Evolutionary conservation across 2,329 filamentous ascomycete species (phyloP).

Genomic region (Alternaria alternata): DNA sequence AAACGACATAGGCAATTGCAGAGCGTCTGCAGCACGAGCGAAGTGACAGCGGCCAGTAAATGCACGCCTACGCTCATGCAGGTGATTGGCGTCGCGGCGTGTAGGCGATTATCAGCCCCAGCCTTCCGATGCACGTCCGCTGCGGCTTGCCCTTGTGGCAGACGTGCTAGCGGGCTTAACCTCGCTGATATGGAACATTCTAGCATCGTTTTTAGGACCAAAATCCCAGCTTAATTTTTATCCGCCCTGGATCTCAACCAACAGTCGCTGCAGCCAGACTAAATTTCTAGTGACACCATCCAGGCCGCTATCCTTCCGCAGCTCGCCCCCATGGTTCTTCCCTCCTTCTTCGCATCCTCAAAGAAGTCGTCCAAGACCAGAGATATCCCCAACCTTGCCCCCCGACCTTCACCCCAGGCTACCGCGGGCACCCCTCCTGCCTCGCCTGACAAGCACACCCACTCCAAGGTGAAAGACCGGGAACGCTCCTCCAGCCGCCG

Average conservation of each 20-base stretch:
- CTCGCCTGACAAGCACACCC: slow-evolving; percentile 51
- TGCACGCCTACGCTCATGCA: background rate
- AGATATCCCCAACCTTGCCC: slow-evolving; percentile 34
- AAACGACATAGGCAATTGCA: background rate
- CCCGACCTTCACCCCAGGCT: slow-evolving; percentile 31
- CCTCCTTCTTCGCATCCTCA: slow-evolving; percentile 48
- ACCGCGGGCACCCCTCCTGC: slow-evolving; percentile 44
- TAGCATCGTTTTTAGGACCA: slow-evolving; percentile 37
- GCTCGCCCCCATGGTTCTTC: slow-evolving; percentile 48
- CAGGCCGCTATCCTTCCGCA: slow-evolving; percentile 26
- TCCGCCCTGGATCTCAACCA: slow-evolving; percentile 38
- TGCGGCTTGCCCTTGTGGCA: slow-evolving; percentile 30
- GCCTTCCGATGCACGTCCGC: slow-evolving; percentile 33
- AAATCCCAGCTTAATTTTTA: slow-evolving; percentile 35
- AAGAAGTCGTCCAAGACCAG: slow-evolving; percentile 45
- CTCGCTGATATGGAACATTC: slow-evolving; percentile 42
- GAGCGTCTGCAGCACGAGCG: background rate
- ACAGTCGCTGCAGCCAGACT: slow-evolving; percentile 39
- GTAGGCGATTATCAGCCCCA: slow-evolving; percentile 22
- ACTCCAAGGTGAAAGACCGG: slow-evolving; percentile 43
- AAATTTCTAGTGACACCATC: slow-evolving; percentile 42
- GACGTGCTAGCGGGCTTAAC: slow-evolving; percentile 26
- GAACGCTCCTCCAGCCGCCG: slow-evolving; percentile 38
- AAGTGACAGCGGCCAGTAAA: background rate
- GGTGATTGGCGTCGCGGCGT: slow-evolving; percentile 19